Conservation (phyloP, 2,329 filamentous ascomycete genomes). For the Cordyceps cateniannulata region DNA sequence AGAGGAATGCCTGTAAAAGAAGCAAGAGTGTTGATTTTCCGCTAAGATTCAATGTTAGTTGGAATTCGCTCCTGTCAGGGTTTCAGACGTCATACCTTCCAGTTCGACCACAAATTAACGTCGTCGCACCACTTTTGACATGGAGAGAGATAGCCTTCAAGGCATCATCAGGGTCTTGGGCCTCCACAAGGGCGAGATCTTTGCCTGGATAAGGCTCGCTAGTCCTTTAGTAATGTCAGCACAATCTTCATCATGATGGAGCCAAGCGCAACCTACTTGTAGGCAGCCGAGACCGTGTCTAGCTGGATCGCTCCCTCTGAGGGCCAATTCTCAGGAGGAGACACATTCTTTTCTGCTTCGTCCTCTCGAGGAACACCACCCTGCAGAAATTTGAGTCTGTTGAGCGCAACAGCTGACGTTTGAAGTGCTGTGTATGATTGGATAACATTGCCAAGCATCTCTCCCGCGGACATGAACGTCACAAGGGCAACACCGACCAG, state of each 20-base stretch:
- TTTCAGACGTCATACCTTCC: background rate
- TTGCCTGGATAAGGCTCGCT: constrained; percentile 2
- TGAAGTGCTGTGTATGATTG: background rate
- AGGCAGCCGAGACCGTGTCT: background rate
- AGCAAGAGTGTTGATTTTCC: constrained; percentile 5
- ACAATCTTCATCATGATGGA: no score
- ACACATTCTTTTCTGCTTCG: background rate
- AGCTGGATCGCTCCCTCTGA: background rate
- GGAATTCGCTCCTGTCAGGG: background rate
- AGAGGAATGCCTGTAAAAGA: constrained; percentile 1
- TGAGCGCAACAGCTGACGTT: background rate
- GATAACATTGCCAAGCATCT: background rate
- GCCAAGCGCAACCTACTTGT: background rate
- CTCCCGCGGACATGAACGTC: constrained; percentile 1
- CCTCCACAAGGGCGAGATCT: background rate
- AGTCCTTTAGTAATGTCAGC: background rate
- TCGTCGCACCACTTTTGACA: background rate
- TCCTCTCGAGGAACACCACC: background rate
- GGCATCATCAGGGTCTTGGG: background rate
- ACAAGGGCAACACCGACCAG: constrained; percentile 5
- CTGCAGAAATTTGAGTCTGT: background rate
- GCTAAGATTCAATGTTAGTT: background rate
- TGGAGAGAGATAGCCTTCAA: background rate
- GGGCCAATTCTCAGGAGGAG: background rate
- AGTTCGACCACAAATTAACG: constrained; percentile 2